A percentile compares a stretch with the other conserved stretches of the same genome.
phyloP scores from a whole-genome alignment of 2,329 filamentous ascomycete species.

The Leptographium procerum region DNA sequence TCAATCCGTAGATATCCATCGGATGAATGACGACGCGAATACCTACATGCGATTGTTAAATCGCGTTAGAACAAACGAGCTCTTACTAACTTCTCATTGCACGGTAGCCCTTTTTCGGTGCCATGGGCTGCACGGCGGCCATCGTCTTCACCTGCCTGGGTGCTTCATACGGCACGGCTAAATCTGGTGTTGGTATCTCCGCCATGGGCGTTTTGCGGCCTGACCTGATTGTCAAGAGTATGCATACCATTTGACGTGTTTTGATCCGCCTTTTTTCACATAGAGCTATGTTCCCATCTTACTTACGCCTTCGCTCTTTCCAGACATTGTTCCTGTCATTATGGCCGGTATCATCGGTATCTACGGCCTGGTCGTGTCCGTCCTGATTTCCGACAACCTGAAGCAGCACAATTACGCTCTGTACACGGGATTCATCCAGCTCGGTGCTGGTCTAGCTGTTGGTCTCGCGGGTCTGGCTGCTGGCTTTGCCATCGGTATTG shows the following conservation, averaged over 20 bases:
- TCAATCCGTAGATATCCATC: neutral
- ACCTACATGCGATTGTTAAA: neutral
- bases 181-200: slow-evolving; percentile 97
- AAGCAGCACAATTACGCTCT: slow-evolving; percentile 56
- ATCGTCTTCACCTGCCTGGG: slow-evolving; percentile 47
- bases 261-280: neutral
- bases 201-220: slow-evolving; percentile 97
- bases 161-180: slow-evolving; percentile 96
- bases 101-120: slow-evolving; percentile 75
- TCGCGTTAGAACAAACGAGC: neutral
- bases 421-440: slow-evolving; percentile 76
- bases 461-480: slow-evolving; percentile 75
- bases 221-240: slow-evolving; percentile 99
- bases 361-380: slow-evolving; percentile 82
- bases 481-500: slow-evolving; percentile 78
- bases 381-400: slow-evolving; percentile 73
- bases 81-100: neutral
- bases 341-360: slow-evolving; percentile 99
- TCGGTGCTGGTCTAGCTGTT: slow-evolving; percentile 72
- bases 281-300: neutral
- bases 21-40: neutral
- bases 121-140: slow-evolving; percentile 76
- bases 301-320: neutral
- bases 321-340: slow-evolving; percentile 98
- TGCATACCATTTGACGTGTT: slow-evolving; percentile 21